Base-by-base conservation (phyloP, 805 yeast species). In the Wickerhamiella musiphila region DNA sequence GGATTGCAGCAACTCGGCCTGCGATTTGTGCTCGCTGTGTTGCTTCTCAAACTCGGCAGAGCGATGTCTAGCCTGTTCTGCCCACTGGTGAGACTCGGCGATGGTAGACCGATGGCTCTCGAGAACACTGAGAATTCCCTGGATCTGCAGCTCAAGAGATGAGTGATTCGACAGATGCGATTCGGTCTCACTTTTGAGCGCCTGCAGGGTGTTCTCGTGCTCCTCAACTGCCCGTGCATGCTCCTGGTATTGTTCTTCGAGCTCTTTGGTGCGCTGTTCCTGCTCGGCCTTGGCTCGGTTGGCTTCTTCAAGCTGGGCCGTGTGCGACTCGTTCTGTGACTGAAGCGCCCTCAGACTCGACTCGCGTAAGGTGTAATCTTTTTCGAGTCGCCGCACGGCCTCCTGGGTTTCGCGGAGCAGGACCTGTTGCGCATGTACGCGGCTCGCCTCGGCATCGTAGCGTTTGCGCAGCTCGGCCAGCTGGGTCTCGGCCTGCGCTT, bases 391-490 rank as follows among this genome's bases (percentile, higher is more conserved):
- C 20, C 41, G 35, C 18, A 40, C 61, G 20, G 78, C 70, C 44
- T 73, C 75, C 39, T 66, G 67, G 14, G 69, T 63, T 34, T 74
- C 77, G 29, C 57, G 53, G 36, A 68, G 57, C 29, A 66, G 63
- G 9, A 63, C 53, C 52, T 83, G 86, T 25, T 79, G 77, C 39
- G 73, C 70, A 37, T 70, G 70, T 18, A 78, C 82, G 49, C 75
- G 79, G 39, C 68, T 63, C 5, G 75, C 78, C 51, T 86, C 94
- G 35, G 67, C 67, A 23, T 82, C 84, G 48, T 83, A 83, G 6
- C 78, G 67, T 1, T 68, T 58, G 43, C 79, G 68, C 44, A 84
- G 61, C 35, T 65, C 66, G 17, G 63, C 53, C 40, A 90, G 63
- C 54, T 79, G 79, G n/a, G 61, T 48, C 46, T 78, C 78, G 38